These are phyloP conservation scores for Hydnomerulius pinastri DNA, from an alignment of 768 basidiomycete genomes.

Conservation along the genomic window DNA sequence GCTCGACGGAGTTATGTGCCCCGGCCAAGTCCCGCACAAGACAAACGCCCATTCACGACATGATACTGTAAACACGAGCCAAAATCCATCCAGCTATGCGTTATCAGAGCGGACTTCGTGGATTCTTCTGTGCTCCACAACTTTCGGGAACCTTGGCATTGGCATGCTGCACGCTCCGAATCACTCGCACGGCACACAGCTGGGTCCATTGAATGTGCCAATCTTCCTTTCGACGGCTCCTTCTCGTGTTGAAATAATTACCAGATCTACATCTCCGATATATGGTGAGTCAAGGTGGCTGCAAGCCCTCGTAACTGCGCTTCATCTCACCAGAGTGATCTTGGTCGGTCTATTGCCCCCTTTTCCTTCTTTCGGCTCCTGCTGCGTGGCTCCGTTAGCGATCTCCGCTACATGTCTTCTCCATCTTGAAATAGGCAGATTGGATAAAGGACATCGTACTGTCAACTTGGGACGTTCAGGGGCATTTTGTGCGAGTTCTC, in stretches of 20 bases:
- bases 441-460: background rate
- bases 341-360: background rate
- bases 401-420: background rate
- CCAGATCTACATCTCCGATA: too few relatives aligned
- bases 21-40: background rate
- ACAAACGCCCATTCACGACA: background rate
- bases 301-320: too few relatives aligned
- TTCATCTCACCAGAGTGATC: background rate
- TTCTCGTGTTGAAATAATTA: background rate
- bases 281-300: too few relatives aligned
- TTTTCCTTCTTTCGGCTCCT: background rate
- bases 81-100: background rate
- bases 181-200: background rate
- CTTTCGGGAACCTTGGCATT: too few relatives aligned
- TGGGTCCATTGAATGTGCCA: background rate
- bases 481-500: background rate
- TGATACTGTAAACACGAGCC: too few relatives aligned
- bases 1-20: background rate
- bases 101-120: background rate
- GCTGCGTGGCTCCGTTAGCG: background rate
- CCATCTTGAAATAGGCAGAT: background rate
- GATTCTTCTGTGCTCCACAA: too few relatives aligned
- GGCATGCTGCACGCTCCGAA: background rate
- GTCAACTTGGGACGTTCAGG: background rate
- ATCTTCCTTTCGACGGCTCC: background rate